Conservation (phyloP, 106 monocot species). For the Narthecium ossifragum region DNA sequence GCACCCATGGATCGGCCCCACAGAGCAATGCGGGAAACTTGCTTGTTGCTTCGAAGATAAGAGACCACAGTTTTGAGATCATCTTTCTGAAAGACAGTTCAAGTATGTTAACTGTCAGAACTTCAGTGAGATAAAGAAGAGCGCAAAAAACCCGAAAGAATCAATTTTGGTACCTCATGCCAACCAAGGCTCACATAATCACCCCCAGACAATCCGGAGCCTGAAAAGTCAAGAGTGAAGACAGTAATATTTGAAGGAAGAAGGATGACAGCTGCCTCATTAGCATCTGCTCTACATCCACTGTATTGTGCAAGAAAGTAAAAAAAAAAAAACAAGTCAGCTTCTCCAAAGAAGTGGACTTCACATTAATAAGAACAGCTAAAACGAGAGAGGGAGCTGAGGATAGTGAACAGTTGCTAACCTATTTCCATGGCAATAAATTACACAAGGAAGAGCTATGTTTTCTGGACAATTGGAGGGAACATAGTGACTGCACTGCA, state of each 20-base stretch:
- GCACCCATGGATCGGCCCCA: constrained; percentile 99
- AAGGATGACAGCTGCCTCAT: constrained; percentile 72
- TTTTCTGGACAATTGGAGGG: constrained; percentile 56
- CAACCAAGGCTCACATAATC: constrained; percentile 91
- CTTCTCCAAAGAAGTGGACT: background rate
- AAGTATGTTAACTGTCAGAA: constrained; percentile 11
- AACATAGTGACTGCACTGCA: constrained; percentile 93
- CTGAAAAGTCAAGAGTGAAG: constrained; percentile 82
- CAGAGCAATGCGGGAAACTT: constrained; percentile 84
- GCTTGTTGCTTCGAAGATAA: constrained; percentile 64
- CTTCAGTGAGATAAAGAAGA: background rate
- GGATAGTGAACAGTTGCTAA: constrained; percentile 14
- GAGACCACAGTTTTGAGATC: constrained; percentile 80
- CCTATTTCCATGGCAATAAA: constrained; percentile 99
- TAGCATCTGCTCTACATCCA: constrained; percentile 90
- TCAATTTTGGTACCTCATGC: constrained; percentile 52
- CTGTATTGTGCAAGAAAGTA: constrained; percentile 20
- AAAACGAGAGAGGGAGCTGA: background rate
- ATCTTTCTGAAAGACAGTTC: constrained; percentile 55
- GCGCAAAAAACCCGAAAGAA: background rate
- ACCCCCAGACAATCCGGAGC: constrained; percentile 70
- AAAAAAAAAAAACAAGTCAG: background rate
- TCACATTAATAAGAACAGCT: background rate
- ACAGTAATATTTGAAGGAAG: constrained; percentile 85
- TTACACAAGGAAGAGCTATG: constrained; percentile 81